These are phyloP conservation scores for Coemansia sp. DNA, from an alignment of 192 early-diverging fungal species.

Conservation along the genomic window DNA sequence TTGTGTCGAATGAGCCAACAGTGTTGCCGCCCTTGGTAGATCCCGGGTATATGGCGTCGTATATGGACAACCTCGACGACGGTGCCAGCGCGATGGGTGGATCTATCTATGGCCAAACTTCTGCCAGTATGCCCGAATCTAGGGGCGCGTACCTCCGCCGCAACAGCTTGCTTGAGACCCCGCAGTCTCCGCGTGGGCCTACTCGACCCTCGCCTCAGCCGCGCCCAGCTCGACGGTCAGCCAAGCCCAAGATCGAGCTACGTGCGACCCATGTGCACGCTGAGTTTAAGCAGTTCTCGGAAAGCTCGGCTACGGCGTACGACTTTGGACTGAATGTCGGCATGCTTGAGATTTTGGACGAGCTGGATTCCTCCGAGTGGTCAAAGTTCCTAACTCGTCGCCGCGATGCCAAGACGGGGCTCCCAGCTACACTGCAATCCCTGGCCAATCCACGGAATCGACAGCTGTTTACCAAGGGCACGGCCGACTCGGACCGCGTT, in stretches of 20 bases:
- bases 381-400: slow-evolving; percentile 53
- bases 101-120: slow-evolving; percentile 14
- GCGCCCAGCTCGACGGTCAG: slow-evolving; percentile 24
- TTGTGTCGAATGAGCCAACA: slow-evolving; percentile 16
- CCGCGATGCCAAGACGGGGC: slow-evolving; percentile 43
- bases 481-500: slow-evolving; percentile 41
- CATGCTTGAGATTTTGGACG: slow-evolving; percentile 49
- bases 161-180: slow-evolving; percentile 21
- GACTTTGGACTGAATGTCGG: slow-evolving; percentile 38
- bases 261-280: slow-evolving; percentile 46
- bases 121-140: slow-evolving; percentile 45
- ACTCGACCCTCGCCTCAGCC: not conserved
- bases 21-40: slow-evolving; percentile 8
- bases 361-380: slow-evolving; percentile 53
- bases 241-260: slow-evolving; percentile 45
- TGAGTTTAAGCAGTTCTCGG: slow-evolving; percentile 43
- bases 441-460: slow-evolving; percentile 47
- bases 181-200: slow-evolving; percentile 15
- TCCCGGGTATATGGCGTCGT: slow-evolving; percentile 26
- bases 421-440: slow-evolving; percentile 40
- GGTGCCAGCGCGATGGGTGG: not conserved
- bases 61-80: slow-evolving; percentile 43
- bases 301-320: slow-evolving; percentile 32
- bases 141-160: slow-evolving; percentile 9
- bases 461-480: slow-evolving; percentile 43